phyloP scores from a whole-genome alignment of 2,329 filamentous ascomycete genomes.

The Cordyceps militaris region DNA sequence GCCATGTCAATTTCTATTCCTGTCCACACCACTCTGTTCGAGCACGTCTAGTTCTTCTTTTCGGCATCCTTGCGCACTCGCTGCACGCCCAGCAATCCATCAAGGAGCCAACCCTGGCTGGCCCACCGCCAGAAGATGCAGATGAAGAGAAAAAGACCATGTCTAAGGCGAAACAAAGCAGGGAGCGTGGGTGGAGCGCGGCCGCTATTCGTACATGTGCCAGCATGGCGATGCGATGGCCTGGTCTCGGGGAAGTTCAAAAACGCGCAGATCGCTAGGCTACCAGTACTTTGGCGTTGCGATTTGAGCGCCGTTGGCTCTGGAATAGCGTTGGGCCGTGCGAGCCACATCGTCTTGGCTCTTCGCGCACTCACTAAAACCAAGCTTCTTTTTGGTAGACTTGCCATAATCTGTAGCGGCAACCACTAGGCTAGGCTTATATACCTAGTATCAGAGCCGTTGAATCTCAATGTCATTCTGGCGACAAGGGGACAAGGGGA shows the following conservation, averaged over 20 bases:
- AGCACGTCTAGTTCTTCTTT: not conserved
- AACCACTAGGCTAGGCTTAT: conserved; percentile 1
- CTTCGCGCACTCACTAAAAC: not conserved
- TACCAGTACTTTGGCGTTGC: not conserved
- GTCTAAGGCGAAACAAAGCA: not conserved
- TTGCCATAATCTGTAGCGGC: not conserved
- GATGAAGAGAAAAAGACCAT: not conserved
- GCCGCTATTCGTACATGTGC: not conserved
- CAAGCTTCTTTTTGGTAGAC: conserved; percentile 5
- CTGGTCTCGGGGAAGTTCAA: not conserved
- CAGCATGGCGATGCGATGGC: not conserved
- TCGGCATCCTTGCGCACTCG: not conserved
- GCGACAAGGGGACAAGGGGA: not conserved
- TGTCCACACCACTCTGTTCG: not conserved
- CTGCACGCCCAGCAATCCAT: not conserved
- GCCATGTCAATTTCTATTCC: not conserved
- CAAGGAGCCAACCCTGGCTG: not conserved
- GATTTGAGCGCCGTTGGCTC: conserved; percentile 2
- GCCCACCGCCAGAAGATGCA: not conserved
- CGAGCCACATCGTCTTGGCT: not conserved
- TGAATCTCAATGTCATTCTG: no score
- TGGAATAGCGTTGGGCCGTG: not conserved
- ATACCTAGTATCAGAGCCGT: no score
- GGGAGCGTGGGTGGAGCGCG: not conserved
- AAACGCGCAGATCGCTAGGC: conserved; percentile 2